These are phyloP conservation scores for Brettanomyces naardenensis DNA, from an alignment of 805 yeast genomes.

Conservation along the genomic window DNA sequence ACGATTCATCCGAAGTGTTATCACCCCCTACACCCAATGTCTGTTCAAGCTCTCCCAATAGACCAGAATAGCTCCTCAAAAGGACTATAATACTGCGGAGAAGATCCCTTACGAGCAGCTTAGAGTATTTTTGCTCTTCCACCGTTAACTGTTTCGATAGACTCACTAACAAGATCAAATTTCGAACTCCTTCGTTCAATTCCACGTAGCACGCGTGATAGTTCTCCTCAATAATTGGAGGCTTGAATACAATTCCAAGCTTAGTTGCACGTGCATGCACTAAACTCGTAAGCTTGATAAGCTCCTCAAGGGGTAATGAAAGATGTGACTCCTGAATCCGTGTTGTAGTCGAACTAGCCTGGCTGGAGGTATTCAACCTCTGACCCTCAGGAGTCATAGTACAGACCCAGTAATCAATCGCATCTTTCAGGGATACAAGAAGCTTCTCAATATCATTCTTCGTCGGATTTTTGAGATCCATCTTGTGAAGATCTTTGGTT, in stretches of 20 bases:
- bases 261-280: conserved; percentile 74
- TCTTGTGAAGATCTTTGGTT: too few relatives aligned
- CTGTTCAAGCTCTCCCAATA: conserved; percentile 13
- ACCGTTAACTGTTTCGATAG: conserved; percentile 34
- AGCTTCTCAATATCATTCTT: conserved; percentile 8
- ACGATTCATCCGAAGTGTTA: conserved; percentile 12
- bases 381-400: not conserved
- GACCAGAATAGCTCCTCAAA: conserved; percentile 10
- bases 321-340: conserved; percentile 22
- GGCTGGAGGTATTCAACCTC: not conserved
- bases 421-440: conserved; percentile 13
- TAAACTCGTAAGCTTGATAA: conserved; percentile 49
- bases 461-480: not conserved
- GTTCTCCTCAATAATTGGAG: conserved; percentile 37
- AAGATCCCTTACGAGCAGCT: conserved; percentile 25
- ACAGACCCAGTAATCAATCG: conserved; percentile 13
- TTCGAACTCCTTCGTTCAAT: conserved; percentile 36
- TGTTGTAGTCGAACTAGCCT: not conserved
- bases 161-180: conserved; percentile 37
- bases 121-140: conserved; percentile 26
- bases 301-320: conserved; percentile 44
- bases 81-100: conserved; percentile 14
- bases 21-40: conserved; percentile 8
- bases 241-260: conserved; percentile 61
- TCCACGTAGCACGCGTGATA: conserved; percentile 40